These are phyloP conservation scores for Candida smagusa DNA, from an alignment of 1,139 yeast species.

Conservation along the genomic window DNA sequence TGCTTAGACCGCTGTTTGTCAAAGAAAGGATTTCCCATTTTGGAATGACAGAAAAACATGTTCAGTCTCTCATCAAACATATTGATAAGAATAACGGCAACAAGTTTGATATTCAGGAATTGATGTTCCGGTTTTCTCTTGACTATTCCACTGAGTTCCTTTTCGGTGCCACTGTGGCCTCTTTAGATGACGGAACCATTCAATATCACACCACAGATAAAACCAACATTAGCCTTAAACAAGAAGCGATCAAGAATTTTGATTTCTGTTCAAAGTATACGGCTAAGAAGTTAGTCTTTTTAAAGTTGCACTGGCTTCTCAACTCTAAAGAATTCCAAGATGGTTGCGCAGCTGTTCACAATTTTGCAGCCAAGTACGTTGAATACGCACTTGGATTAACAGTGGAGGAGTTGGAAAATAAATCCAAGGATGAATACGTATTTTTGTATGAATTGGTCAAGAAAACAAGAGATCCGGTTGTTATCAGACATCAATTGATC, in stretches of 20 bases:
- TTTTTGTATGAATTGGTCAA: slow-evolving; percentile 45
- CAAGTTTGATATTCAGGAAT: slow-evolving; percentile 33
- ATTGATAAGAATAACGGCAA: slow-evolving; percentile 21
- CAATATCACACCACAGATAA: slow-evolving; percentile 17
- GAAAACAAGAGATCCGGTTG: slow-evolving; percentile 40
- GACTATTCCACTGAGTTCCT: slow-evolving; percentile 42
- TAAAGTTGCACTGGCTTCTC: slow-evolving; percentile 23
- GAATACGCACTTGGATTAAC: slow-evolving; percentile 23
- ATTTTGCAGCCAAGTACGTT: slow-evolving; percentile 33
- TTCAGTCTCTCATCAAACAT: slow-evolving; percentile 36
- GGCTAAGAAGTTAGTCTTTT: slow-evolving; percentile 28
- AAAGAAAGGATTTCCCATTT: slow-evolving; percentile 55
- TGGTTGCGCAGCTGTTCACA: slow-evolving; percentile 17
- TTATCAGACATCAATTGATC: slow-evolving; percentile 43
- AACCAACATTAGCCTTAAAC: slow-evolving; percentile 21
- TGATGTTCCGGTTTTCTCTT: slow-evolving; percentile 37
- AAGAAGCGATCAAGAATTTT: slow-evolving; percentile 28
- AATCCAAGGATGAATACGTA: slow-evolving; percentile 34
- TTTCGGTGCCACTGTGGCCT: slow-evolving; percentile 33
- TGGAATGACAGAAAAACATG: slow-evolving; percentile 44
- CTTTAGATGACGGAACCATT: slow-evolving; percentile 29
- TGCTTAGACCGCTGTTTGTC: slow-evolving; percentile 58
- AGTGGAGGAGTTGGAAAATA: slow-evolving; percentile 35
- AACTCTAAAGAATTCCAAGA: slow-evolving; percentile 31
- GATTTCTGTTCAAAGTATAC: slow-evolving; percentile 29